Evolutionary conservation across 768 basidiomycete species (phyloP).

Genomic region (Tricholoma saponaceum): DNA sequence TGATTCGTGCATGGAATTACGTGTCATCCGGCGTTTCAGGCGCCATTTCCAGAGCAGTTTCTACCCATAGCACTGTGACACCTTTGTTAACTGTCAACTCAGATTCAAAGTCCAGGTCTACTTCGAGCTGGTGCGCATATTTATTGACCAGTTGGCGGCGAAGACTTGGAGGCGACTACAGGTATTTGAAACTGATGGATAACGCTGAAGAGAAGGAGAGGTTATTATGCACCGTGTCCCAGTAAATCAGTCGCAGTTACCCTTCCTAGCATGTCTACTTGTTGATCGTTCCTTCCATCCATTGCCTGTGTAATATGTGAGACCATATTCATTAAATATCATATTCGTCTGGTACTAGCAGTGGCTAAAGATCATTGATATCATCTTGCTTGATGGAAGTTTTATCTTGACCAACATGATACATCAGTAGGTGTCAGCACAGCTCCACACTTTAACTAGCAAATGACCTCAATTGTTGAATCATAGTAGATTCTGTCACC

Average conservation of each 20-base stretch:
- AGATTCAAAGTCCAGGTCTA: neutral
- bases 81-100: neutral
- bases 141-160: neutral
- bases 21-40: neutral
- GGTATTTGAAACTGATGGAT: neutral
- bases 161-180: neutral
- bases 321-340: too few species aligned
- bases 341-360: too few species aligned
- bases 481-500: too few species aligned
- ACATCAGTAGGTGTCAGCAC: too few species aligned
- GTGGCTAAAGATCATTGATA: too few species aligned
- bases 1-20: neutral
- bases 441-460: too few species aligned
- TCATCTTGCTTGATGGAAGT: too few species aligned
- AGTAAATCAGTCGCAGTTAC: neutral
- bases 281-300: too few species aligned
- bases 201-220: neutral
- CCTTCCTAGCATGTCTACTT: neutral
- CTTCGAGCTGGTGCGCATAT: neutral
- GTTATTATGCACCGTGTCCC: neutral
- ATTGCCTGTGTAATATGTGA: too few species aligned
- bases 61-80: neutral
- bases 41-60: neutral
- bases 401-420: too few species aligned
- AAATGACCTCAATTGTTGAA: too few species aligned